phyloP scores from a whole-genome alignment of 805 yeast species.

The Ogataea corticis region DNA sequence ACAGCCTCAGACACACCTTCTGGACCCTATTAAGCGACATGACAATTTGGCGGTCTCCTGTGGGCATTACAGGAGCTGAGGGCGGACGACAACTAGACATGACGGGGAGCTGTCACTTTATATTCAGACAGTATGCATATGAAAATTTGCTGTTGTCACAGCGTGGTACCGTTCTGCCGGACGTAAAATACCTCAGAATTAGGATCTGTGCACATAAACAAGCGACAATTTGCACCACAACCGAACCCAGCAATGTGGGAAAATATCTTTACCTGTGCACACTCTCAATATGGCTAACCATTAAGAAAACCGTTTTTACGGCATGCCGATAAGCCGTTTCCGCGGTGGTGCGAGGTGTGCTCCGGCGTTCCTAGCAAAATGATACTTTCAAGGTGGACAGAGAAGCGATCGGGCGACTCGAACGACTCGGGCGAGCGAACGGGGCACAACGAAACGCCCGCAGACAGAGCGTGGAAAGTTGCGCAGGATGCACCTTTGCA shows the following conservation, averaged over 20 bases:
- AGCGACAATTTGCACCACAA: no score
- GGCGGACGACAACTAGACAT: neutral
- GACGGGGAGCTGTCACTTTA: neutral
- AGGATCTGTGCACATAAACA: neutral
- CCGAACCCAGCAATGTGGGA: neutral
- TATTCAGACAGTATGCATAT: neutral
- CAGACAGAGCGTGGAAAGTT: no score
- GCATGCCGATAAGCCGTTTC: constrained; percentile 5
- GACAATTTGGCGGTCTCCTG: neutral
- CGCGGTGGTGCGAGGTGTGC: constrained; percentile 8
- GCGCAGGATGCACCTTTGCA: no score
- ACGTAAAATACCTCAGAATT: constrained; percentile 1
- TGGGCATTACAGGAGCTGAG: neutral
- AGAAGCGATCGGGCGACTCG: no score
- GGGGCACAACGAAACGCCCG: no score
- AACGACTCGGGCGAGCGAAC: no score
- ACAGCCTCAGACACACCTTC: neutral
- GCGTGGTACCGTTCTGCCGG: neutral
- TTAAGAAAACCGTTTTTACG: constrained; percentile 1
- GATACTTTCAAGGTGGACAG: no score
- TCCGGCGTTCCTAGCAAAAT: no score
- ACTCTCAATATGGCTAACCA: neutral
- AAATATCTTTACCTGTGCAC: neutral
- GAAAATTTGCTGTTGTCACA: neutral
- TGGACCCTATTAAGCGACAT: neutral